Evolutionary conservation across 2,329 filamentous ascomycete genomes (phyloP), one percentile per base, ranked within the genome.

Genomic region (Epichloe uncinata): DNA sequence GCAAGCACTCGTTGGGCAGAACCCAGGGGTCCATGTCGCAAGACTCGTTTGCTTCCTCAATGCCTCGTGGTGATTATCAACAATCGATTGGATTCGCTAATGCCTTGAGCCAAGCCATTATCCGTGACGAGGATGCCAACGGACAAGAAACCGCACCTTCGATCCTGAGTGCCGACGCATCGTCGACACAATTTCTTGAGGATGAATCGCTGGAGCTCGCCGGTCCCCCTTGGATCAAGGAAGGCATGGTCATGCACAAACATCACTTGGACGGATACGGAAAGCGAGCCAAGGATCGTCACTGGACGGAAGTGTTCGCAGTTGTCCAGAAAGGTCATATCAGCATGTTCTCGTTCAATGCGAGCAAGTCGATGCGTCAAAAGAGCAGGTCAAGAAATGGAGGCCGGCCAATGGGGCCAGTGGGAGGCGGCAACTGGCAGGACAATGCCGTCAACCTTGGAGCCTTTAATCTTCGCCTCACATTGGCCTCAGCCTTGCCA

Each of bases 11-110:
- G 0, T 75, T 95, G 53, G 88, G 90, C 34, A 88, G 94, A 62
- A 95, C 89, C 0, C 82, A 94, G 54, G 89, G 88, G 0, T 91
- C 89, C 3, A 86, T 93, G 73, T 96, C 90, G 4, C 85, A 96
- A 60, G 88, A 95, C 63, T 95, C 90, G 1, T 82, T 97, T 58
- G 84, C 82, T 18, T 89, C 87, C 2, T 78, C 81, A 35, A 84
- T 84, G 64, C 82, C 81, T 5, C 78, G 82, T 44, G 82, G 81
- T 41, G 89, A 95, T 59, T 96, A 91, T 65, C 89, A 96, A 66
- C 90, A 95, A 67, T 94, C 89, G 0, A 95, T 98, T 61, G 93
- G 93, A 0, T 98, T 98, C 62, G 93, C 93, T 49, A 97, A 95
- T 64, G 93, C 93, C 4, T 75, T 98, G 11, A 95, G 89, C 59